Evolutionary conservation across 2,329 filamentous ascomycete genomes (phyloP), one percentile per base, ranked within the genome.

Genomic region (Cyclaneusma minus): DNA sequence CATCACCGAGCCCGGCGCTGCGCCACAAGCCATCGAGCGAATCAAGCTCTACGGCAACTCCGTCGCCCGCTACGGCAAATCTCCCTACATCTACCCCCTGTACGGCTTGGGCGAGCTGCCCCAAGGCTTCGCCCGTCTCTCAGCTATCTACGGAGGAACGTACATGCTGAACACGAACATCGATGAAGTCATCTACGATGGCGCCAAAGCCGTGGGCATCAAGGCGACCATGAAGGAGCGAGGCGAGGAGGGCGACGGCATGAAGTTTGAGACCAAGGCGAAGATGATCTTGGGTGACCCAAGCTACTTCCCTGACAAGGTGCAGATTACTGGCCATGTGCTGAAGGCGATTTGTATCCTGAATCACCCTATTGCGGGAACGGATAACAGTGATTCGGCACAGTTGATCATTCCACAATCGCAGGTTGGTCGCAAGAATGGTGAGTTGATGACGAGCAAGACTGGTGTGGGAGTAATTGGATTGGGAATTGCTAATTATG

Each of bases 91-190:
- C 61, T 98, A 98, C 65, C 91, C 89, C 25, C 74, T 95, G 16
- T 98, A 98, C 60, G 89, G 89, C 35, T 73, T 98, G 25, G 89
- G 81, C 50, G 89, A 98, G 62, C 77, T 98, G 30, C 91, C 89
- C 18, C 89, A 98, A 58, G 87, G 87, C 33, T 98, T 98, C 47
- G 89, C 89, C 36, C 85, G 89, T 54, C 70, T 98, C 29, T 94
- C 85, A 21, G 89, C 89, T 52, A 95, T 98, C 56, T 95, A 98
- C 50, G 89, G 89, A 38, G 89, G 89, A 42, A 98, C 89, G 26
- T 98, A 98, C 61, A 98, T 98, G 85, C 76, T 98, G 47, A 95
- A 95, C 65, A 92, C 89, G 41, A 73, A 74, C 41, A 68, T 98
- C 29, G 80, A 95, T 37, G 89, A 98, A 62, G 60, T 98, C 39